A percentile compares a stretch with the other conserved stretches of the same genome.
Evolutionary conservation across 257 asterid species (phyloP).

Genomic region (Ballota nigra): DNA sequence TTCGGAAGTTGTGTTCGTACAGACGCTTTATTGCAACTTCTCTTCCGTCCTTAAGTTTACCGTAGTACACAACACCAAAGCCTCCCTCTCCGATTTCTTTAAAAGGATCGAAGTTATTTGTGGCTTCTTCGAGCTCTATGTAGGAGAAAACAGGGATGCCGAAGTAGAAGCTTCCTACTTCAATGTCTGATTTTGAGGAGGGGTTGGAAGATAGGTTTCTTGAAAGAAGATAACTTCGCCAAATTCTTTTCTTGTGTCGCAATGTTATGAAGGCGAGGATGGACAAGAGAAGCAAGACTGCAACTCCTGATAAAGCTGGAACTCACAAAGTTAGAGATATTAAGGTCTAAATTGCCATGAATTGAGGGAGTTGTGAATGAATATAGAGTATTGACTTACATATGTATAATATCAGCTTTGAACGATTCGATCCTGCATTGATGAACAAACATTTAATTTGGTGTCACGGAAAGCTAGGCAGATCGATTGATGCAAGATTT

Average conservation of each 20-base stretch:
- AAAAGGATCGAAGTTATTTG: conserved; percentile 51
- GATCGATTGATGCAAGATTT: not conserved
- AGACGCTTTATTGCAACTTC: conserved; percentile 85
- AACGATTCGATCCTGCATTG: not conserved
- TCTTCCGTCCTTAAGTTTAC: conserved; percentile 76
- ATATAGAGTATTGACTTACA: not conserved
- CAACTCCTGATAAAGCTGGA: not conserved
- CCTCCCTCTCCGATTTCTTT: conserved; percentile 83
- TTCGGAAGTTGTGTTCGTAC: conserved; percentile 64
- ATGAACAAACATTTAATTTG: not conserved
- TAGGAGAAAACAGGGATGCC: conserved; percentile 67
- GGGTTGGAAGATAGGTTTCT: conserved; percentile 40
- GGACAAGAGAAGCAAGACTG: not conserved
- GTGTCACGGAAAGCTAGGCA: not conserved
- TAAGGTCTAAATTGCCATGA: not conserved
- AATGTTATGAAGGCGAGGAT: conserved; percentile 10
- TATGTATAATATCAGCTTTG: not conserved
- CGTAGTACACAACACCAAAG: conserved; percentile 73
- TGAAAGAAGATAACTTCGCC: conserved; percentile 25
- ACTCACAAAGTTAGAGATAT: not conserved
- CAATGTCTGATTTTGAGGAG: conserved; percentile 40
- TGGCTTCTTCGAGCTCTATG: conserved; percentile 56
- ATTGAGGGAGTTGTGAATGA: not conserved
- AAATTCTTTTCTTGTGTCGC: conserved; percentile 33
- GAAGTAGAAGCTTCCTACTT: conserved; percentile 39